A percentile compares a stretch with the other conserved stretches of the same genome.
Evolutionary conservation across 805 yeast genomes (phyloP).

Genomic region (Ogataea haglerorum): DNA sequence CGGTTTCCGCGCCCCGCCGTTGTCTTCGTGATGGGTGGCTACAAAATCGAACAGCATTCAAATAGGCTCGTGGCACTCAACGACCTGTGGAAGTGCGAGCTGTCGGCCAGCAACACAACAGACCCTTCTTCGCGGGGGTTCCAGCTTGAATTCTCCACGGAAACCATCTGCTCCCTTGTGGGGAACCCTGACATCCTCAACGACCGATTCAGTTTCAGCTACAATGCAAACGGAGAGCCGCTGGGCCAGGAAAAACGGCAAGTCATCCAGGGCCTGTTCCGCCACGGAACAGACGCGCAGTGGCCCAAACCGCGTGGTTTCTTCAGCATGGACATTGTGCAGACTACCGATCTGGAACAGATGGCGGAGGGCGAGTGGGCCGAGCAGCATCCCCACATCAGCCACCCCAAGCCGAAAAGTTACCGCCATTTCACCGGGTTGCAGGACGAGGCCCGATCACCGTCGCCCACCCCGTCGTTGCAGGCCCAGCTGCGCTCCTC

Average conservation of each 20-base stretch:
- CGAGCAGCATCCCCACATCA: not conserved
- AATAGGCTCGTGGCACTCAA: constrained; percentile 31
- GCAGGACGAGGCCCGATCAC: not conserved
- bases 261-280: constrained; percentile 26
- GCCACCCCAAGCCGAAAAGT: not conserved
- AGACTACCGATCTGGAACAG: constrained; percentile 9
- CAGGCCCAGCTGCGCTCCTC: not conserved
- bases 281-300: constrained; percentile 16
- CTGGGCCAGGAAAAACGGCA: constrained; percentile 6
- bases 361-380: not conserved
- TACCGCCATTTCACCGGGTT: not conserved
- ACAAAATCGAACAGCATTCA: constrained; percentile 32
- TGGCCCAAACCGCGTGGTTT: constrained; percentile 35
- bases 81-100: constrained; percentile 34
- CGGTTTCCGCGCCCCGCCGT: constrained; percentile 30
- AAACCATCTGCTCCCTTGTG: constrained; percentile 29
- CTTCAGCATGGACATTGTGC: constrained; percentile 23
- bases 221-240: constrained; percentile 19
- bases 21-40: constrained; percentile 49
- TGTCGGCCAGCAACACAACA: constrained; percentile 29
- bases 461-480: not conserved
- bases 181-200: constrained; percentile 27
- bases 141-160: constrained; percentile 30
- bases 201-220: constrained; percentile 18
- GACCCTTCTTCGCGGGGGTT: constrained; percentile 17